A percentile compares a stretch with the other conserved stretches of the same genome.
phyloP scores from a whole-genome alignment of 2,329 filamentous ascomycete genomes.

The Phialocephala sp. region DNA sequence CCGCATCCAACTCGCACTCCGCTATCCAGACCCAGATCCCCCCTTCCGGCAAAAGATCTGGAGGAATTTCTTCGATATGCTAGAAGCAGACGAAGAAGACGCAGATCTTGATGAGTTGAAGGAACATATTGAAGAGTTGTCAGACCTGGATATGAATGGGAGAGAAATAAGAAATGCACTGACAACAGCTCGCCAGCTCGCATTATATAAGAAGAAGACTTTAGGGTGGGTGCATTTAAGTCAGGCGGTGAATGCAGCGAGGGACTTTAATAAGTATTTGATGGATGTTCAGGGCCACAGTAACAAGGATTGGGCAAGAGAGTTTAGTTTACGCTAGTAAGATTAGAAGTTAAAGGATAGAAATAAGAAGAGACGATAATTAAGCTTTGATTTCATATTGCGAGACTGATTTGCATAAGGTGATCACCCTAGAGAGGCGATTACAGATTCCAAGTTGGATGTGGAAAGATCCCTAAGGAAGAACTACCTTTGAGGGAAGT shows the following conservation, averaged over 20 bases:
- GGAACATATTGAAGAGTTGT: constrained; percentile 19
- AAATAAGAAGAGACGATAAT: no score
- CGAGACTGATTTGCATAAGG: no score
- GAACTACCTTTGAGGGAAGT: not conserved
- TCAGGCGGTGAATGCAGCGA: constrained; percentile 8
- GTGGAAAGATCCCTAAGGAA: no score
- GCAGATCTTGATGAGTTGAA: constrained; percentile 14
- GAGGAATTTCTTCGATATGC: constrained; percentile 24
- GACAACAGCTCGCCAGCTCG: constrained; percentile 36
- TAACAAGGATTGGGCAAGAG: constrained; percentile 8
- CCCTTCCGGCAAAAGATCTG: constrained; percentile 18
- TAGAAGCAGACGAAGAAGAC: constrained; percentile 15
- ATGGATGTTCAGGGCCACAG: constrained; percentile 10
- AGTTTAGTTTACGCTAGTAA: not conserved
- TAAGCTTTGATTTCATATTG: no score
- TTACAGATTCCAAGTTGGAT: no score
- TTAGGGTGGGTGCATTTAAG: not conserved
- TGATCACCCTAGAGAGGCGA: no score
- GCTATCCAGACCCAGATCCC: constrained; percentile 32
- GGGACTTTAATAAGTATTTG: constrained; percentile 14
- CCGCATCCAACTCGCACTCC: constrained; percentile 44
- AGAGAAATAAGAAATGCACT: constrained; percentile 42
- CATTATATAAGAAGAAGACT: constrained; percentile 12
- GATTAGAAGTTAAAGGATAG: no score
- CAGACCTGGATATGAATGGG: constrained; percentile 37